Evolutionary conservation across 2,329 filamentous ascomycete species (phyloP).

Genomic region (Ophiosphaerella herpotricha): DNA sequence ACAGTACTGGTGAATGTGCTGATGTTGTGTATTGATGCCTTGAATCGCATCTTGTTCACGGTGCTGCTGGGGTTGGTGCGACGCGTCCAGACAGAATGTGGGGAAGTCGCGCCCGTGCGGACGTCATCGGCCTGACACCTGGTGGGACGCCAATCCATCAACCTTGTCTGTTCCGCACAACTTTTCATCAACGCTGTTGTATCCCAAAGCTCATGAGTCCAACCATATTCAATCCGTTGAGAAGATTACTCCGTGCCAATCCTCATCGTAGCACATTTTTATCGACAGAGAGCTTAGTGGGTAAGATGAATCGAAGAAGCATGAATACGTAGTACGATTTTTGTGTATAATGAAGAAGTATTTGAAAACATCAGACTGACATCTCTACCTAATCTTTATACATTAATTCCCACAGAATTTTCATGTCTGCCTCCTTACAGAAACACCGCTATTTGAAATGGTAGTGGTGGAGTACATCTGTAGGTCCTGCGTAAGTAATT

Average conservation of each 20-base stretch:
- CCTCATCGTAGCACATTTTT: no score
- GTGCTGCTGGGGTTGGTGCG: constrained; percentile 22
- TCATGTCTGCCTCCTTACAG: constrained; percentile 12
- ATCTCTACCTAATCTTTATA: no score
- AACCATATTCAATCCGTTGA: no score
- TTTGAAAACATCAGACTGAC: no score
- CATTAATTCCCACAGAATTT: not conserved
- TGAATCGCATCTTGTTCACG: constrained; percentile 55
- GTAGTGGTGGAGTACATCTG: constrained; percentile 32
- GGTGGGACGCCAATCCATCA: not conserved
- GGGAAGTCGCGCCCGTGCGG: constrained; percentile 11
- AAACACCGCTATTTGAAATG: constrained; percentile 15
- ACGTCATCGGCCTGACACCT: constrained; percentile 5
- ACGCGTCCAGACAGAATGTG: constrained; percentile 17
- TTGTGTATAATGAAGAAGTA: no score
- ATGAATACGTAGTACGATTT: no score
- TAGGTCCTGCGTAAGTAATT: constrained; percentile 1
- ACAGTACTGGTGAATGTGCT: constrained; percentile 58
- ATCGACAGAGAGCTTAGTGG: no score
- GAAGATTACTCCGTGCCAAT: no score
- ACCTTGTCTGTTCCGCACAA: not conserved
- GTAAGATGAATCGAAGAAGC: no score
- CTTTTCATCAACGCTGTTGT: no score
- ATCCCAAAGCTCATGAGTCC: no score
- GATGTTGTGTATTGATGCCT: constrained; percentile 57